phyloP scores from a whole-genome alignment of 2,329 filamentous ascomycete genomes.

The Mollisiaceae sp. region DNA sequence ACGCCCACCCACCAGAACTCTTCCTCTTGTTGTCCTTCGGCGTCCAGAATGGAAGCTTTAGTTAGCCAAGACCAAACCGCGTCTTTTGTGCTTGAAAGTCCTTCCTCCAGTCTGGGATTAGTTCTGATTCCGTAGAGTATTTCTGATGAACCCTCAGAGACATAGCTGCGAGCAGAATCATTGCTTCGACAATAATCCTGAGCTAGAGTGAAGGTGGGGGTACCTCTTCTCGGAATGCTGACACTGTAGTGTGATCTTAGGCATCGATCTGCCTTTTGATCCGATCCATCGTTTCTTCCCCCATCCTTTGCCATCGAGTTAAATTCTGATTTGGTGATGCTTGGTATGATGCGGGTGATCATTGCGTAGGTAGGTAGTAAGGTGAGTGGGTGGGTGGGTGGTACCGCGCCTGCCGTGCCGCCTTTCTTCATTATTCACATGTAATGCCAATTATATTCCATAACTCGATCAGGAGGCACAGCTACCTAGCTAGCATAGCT shows the following conservation, averaged over 20 bases:
- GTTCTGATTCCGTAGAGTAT: too few species aligned
- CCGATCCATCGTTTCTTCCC: background rate
- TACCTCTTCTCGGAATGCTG: slow-evolving; percentile 9
- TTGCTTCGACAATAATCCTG: background rate
- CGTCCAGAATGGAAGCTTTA: background rate
- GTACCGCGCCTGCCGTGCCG: background rate
- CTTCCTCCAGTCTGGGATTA: background rate
- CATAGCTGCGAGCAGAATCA: background rate
- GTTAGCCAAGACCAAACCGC: background rate
- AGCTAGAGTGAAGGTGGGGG: background rate
- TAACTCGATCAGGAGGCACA: background rate
- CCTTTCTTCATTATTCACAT: slow-evolving; percentile 2
- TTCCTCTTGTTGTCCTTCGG: background rate
- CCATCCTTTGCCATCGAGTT: background rate
- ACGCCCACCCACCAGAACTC: background rate
- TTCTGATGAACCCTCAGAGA: too few species aligned
- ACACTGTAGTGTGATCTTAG: slow-evolving; percentile 18
- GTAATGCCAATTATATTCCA: background rate
- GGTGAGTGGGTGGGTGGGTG: background rate
- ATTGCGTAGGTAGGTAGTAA: background rate
- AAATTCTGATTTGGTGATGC: background rate
- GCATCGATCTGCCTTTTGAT: background rate
- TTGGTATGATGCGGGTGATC: background rate
- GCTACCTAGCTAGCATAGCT: slow-evolving; percentile 4
- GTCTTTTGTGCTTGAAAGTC: background rate